Evolutionary conservation across 139 green algal species (phyloP).

Genomic region (Pseudopediastrum boryanum): DNA sequence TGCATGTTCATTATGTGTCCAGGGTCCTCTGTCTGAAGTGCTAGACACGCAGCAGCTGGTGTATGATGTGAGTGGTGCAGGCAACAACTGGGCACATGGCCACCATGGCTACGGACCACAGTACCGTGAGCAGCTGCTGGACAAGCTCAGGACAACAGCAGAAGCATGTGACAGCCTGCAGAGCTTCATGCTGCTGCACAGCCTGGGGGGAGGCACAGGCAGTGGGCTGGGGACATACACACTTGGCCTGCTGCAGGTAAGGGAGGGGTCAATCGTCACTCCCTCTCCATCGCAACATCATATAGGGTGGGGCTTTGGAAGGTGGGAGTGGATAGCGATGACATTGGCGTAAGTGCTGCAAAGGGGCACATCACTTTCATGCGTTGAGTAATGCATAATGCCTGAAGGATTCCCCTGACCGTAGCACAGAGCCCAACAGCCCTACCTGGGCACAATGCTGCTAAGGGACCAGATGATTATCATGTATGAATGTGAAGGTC

Average conservation of each 20-base stretch:
- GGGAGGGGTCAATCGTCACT: no score
- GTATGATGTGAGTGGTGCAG: constrained; percentile 76
- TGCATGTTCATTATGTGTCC: constrained; percentile 17
- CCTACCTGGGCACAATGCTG: no score
- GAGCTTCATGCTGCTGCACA: constrained; percentile 73
- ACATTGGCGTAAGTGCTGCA: no score
- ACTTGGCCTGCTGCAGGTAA: constrained; percentile 69
- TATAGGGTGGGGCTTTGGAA: no score
- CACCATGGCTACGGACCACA: constrained; percentile 77
- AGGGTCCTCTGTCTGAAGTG: constrained; percentile 70
- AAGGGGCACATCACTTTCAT: no score
- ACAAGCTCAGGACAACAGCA: constrained; percentile 57
- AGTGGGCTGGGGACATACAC: constrained; percentile 81
- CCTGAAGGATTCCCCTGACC: no score
- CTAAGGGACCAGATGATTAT: no score
- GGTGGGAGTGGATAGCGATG: no score
- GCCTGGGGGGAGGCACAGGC: constrained; percentile 83
- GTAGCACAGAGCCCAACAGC: no score
- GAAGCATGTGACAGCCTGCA: constrained; percentile 76
- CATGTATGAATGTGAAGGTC: no score
- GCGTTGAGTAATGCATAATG: no score
- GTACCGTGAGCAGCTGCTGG: constrained; percentile 68
- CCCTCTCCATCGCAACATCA: no score
- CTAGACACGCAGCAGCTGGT: constrained; percentile 76
- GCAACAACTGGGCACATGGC: constrained; percentile 92